Evolutionary conservation across 345 rosid species (phyloP), one percentile per base, ranked within the genome.

Genomic region (Odontarrhena argentea): DNA sequence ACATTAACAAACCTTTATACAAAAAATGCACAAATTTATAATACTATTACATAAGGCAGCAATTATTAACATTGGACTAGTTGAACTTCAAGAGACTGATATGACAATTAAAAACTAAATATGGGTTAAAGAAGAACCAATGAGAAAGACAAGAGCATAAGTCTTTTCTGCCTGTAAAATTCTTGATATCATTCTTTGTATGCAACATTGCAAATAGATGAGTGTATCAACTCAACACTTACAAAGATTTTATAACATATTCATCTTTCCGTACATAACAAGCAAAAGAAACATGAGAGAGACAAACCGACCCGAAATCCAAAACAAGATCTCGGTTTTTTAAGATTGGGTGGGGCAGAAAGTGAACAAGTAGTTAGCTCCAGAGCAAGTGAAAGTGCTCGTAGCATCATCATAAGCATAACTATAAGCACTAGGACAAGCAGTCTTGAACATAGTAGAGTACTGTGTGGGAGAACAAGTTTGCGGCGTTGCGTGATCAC

Each of bases 401-500:
- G 96, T 67, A 0, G 88, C 91, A 59, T 92, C 98, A 53, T 92
- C 98, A 46, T 89, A 92, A 5, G 98, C 98, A 13, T 92, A 92
- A 36, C 97, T 92, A 24, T 92, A 92, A 4, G 98, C 98, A 6
- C 82, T 78, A 8, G 96, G 97, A 57, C 98, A 92, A 30, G 97
- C 96, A 9, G 52, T 75, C 84, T 92, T 92, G 73, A 92, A 92
- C 85, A 86, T 24, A 70, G 28, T 42, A 26, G 98, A 89, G 80
- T 89, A 89, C 57, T 77, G 73, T 1, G 96, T 76, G 12, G 98
- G 96, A 8, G 84, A 51, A 76, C 98, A 92, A 0, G 98, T 87
- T 37, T 78, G 69, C 52, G 96, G 98, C 50, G 90, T 87, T 3
- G 72, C 52, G 35, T 89, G 90, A 32, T 79, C 89, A 0, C 80